Base-by-base conservation (phyloP, 2,329 filamentous ascomycete species). In the Tolypocladium inflatum region DNA sequence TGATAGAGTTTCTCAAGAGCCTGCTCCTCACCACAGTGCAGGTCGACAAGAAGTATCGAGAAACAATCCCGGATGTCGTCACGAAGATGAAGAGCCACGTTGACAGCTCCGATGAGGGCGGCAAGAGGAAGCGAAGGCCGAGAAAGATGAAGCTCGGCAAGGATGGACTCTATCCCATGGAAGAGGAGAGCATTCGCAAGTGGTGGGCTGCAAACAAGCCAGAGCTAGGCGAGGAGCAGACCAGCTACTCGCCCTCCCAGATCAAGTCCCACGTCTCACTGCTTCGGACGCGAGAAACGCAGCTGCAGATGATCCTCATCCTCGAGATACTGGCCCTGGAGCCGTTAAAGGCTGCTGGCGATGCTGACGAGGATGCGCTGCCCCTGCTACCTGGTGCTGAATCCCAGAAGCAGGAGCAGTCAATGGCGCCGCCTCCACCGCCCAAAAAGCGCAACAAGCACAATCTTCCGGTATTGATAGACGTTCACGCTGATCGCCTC, bases 11-110 rank as follows among this genome's bases (percentile, higher is more conserved):
- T 64, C 69, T 93, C n/a, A 84, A 86, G 64, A 79, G 80, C 55
- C 79, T 90, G 58, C 74, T 89, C n/a, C 74, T 90, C 59, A 83
- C 82, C 2, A 85, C 84, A 0, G 78, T 83, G 7, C 78, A 87
- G 52, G 81, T 91, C 61, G 89, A 93, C 68, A 91, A 89, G 67
- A 94, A 93, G 67, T 92, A 90, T 65, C 81, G 84, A n/a, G 85
- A 88, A 57, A 85, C 84, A 3, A 70, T 93, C 30, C 85, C 87
- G 0, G 78, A 79, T 8, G 76, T 89, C 42, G 78, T 90, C 30
- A 68, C 73, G 2, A 77, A 80, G 54, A 82, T 85, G 66, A 83
- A 82, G 39, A 74, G 80, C 1, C 72, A 77, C 13, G 73, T 81
- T 10, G 79, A 86, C n/a, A 80, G 77, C 60, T 85, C 79, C 7